Conservation (phyloP, 345 rosid genomes). For the Atalantia buxifolia region DNA sequence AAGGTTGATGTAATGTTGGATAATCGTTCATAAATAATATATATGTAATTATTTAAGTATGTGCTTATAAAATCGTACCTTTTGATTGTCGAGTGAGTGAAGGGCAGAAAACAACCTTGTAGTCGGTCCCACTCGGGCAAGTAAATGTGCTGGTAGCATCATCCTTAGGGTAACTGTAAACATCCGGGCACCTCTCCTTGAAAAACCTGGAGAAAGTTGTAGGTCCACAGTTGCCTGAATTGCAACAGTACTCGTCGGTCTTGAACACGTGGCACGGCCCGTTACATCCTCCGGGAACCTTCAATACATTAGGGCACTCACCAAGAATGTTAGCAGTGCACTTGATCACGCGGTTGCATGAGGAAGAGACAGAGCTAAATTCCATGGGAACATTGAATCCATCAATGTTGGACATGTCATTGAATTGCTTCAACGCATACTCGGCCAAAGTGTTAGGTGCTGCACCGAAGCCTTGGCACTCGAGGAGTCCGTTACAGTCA, state of each 20-base stretch:
- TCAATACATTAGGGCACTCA: constrained; percentile 38
- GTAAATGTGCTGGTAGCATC: constrained; percentile 31
- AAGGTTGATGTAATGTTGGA: too few species aligned
- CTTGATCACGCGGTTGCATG: constrained; percentile 23
- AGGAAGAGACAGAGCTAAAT: constrained; percentile 22
- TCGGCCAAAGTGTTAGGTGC: constrained; percentile 34
- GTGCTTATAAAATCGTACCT: too few species aligned
- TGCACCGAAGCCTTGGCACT: constrained; percentile 25
- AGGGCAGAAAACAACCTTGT: constrained; percentile 31
- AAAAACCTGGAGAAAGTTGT: constrained; percentile 40
- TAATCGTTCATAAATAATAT: too few species aligned
- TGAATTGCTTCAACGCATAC: constrained; percentile 16
- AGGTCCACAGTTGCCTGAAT: constrained; percentile 39
- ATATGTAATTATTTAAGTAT: too few species aligned
- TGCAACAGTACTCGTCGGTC: constrained; percentile 44
- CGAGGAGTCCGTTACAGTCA: constrained; percentile 23
- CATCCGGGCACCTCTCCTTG: constrained; percentile 51
- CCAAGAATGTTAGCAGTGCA: constrained; percentile 32
- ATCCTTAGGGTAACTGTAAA: constrained; percentile 54
- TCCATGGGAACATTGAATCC: constrained; percentile 42
- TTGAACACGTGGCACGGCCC: constrained; percentile 35
- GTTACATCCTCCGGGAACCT: constrained; percentile 42
- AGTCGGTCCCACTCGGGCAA: constrained; percentile 31
- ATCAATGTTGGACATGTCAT: constrained; percentile 29
- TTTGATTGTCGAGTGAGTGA: too few species aligned